Percentiles rank a stretch among this genome's conserved stretches.
Conservation (phyloP, 345 rosid species). For the Dovyalis caffra region DNA sequence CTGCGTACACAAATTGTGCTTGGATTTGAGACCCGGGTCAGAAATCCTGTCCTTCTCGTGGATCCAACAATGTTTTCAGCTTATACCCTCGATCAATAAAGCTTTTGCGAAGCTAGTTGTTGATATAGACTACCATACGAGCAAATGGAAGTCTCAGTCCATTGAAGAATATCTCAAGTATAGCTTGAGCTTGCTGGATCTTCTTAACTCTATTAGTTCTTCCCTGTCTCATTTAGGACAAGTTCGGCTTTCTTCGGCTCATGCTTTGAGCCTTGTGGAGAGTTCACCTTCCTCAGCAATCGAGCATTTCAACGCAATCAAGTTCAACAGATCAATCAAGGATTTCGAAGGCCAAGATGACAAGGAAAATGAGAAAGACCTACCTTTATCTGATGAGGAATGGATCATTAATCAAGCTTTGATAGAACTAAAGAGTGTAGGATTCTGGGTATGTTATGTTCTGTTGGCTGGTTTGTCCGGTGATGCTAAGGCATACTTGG, state of each 20-base stretch:
- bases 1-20: conserved; percentile 28
- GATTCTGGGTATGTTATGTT: conserved; percentile 45
- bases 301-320: conserved; percentile 34
- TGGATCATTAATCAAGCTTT: conserved; percentile 41
- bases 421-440: conserved; percentile 39
- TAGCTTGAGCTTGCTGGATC: conserved; percentile 46
- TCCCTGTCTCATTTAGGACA: conserved; percentile 47
- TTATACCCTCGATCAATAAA: conserved; percentile 40
- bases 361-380: conserved; percentile 16
- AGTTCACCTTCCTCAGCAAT: conserved; percentile 38
- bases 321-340: conserved; percentile 20
- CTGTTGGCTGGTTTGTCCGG: conserved; percentile 43
- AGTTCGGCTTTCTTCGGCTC: conserved; percentile 39
- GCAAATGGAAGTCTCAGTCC: conserved; percentile 40
- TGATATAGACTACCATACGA: conserved; percentile 45
- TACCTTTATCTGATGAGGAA: conserved; percentile 32
- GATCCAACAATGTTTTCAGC: conserved; percentile 45
- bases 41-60: conserved; percentile 38
- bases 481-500: conserved; percentile 37
- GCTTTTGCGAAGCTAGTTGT: conserved; percentile 51
- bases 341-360: conserved; percentile 9
- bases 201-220: conserved; percentile 42
- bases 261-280: conserved; percentile 43
- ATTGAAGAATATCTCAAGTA: conserved; percentile 46
- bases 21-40: conserved; percentile 23